phyloP scores from a whole-genome alignment of 441 rosid genomes.

The Croton laevigatus region DNA sequence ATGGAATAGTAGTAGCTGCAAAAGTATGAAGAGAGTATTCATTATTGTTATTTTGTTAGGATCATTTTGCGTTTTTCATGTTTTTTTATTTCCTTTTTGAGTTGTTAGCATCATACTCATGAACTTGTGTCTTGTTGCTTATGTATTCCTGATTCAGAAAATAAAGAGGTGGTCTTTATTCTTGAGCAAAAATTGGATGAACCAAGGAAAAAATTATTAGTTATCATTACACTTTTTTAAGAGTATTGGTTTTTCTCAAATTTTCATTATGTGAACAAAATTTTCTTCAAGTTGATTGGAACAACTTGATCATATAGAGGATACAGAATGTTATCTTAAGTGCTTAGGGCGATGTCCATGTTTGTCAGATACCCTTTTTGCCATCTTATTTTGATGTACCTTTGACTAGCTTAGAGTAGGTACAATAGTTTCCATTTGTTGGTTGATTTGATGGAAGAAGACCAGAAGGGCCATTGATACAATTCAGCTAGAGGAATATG shows the following conservation, averaged over 20 bases:
- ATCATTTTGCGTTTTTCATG: neutral
- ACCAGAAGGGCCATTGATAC: neutral
- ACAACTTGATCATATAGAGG: constrained; percentile 10
- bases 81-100: neutral
- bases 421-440: neutral
- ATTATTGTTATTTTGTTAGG: neutral
- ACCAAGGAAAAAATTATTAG: neutral
- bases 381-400: neutral
- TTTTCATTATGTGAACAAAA: neutral
- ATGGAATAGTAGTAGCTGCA: neutral
- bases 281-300: neutral
- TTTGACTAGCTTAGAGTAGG: neutral
- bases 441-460: neutral
- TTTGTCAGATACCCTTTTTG: neutral
- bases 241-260: neutral
- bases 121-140: neutral
- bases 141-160: neutral
- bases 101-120: neutral
- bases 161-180: neutral
- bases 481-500: neutral
- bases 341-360: neutral
- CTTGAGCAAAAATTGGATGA: neutral
- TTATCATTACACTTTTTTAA: neutral
- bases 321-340: neutral
- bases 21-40: neutral